These are phyloP conservation scores for Blepharisma undulans DNA, from an alignment of 169 alveolate genomes.

Conservation along the genomic window DNA sequence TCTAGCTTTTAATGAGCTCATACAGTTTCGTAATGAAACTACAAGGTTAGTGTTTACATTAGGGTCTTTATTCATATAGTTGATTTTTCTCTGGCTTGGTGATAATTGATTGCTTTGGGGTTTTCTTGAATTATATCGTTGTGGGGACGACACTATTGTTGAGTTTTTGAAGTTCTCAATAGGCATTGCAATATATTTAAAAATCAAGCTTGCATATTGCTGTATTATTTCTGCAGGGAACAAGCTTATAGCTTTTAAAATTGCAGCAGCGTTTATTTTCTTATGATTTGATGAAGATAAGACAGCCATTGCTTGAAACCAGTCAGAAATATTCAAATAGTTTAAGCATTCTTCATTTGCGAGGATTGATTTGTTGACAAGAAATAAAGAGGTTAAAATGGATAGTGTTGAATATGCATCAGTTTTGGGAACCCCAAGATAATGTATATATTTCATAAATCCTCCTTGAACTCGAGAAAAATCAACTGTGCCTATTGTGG, in stretches of 20 bases:
- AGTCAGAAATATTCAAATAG: background rate
- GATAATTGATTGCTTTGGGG: background rate
- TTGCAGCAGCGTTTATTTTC: background rate
- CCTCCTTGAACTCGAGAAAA: background rate
- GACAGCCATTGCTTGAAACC: background rate
- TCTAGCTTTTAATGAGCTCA: background rate
- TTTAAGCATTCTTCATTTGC: background rate
- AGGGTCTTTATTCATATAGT: background rate
- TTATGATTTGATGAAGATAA: background rate
- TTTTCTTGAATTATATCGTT: background rate
- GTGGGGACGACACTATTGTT: background rate
- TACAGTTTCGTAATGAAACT: background rate
- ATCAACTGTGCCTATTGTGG: background rate
- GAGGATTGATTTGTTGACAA: background rate
- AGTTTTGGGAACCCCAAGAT: background rate
- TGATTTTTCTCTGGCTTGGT: background rate
- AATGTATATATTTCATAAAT: background rate
- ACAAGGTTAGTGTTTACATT: background rate
- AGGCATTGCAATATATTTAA: background rate
- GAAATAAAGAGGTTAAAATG: background rate
- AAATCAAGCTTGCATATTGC: background rate
- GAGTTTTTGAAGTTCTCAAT: background rate
- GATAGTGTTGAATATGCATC: background rate
- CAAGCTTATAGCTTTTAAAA: background rate
- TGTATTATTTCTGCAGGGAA: background rate